Conservation (phyloP, 805 yeast genomes). For the Yamadazyma akitaensis region DNA sequence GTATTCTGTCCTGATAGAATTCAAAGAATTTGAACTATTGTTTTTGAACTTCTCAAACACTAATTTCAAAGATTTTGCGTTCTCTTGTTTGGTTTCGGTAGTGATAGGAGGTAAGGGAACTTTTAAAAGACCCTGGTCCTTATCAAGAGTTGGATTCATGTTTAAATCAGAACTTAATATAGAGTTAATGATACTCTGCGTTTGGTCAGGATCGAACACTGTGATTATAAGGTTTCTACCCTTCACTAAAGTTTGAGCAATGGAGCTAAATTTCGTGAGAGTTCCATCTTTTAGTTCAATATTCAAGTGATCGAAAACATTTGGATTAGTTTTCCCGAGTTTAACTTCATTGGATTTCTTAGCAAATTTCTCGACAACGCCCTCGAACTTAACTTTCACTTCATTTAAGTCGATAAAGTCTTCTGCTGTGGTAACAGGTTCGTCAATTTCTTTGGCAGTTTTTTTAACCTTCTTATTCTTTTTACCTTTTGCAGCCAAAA, state of each 20-base stretch:
- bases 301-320: slow-evolving; percentile 56
- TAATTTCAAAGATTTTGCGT: slow-evolving; percentile 60
- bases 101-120: slow-evolving; percentile 76
- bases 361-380: slow-evolving; percentile 49
- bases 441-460: background rate
- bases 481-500: slow-evolving; percentile 3
- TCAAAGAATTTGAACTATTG: slow-evolving; percentile 46
- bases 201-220: slow-evolving; percentile 78
- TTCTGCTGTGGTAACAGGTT: slow-evolving; percentile 3
- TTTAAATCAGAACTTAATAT: slow-evolving; percentile 67
- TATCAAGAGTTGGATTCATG: slow-evolving; percentile 77
- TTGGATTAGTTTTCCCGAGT: slow-evolving; percentile 67
- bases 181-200: slow-evolving; percentile 66
- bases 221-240: slow-evolving; percentile 75
- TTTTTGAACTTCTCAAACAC: slow-evolving; percentile 61
- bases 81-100: slow-evolving; percentile 58
- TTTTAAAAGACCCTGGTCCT: slow-evolving; percentile 55
- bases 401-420: slow-evolving; percentile 30
- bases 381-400: slow-evolving; percentile 42
- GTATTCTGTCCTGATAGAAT: slow-evolving; percentile 42
- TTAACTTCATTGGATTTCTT: slow-evolving; percentile 60
- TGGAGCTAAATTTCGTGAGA: slow-evolving; percentile 48
- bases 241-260: slow-evolving; percentile 70
- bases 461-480: slow-evolving; percentile 2
- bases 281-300: slow-evolving; percentile 47